Percentiles rank a stretch among this genome's conserved stretches.
These are phyloP conservation scores for Pythium aphanidermatum DNA, from an alignment of 352 stramenopile species.

Conservation along the genomic window DNA sequence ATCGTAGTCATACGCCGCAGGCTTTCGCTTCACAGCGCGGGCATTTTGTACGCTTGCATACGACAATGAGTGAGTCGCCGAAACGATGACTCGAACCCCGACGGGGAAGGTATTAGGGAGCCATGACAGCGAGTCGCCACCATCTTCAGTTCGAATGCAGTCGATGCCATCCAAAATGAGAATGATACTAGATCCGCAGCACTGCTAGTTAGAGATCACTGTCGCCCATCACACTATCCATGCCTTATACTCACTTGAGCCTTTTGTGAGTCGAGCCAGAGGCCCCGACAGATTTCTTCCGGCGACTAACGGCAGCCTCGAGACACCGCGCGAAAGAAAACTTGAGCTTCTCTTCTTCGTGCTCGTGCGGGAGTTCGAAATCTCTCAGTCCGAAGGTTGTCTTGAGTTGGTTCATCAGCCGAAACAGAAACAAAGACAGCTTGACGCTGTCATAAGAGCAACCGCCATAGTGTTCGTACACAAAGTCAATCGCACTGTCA, in stretches of 20 bases:
- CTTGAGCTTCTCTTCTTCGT: constrained; percentile 85
- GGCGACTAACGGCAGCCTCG: constrained; percentile 51
- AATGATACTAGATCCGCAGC: constrained; percentile 46
- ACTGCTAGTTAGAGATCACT: too few relatives aligned
- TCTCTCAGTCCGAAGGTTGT: constrained; percentile 61
- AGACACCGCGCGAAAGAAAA: constrained; percentile 77
- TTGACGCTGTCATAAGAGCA: constrained; percentile 85
- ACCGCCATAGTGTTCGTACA: constrained; percentile 77
- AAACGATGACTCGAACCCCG: constrained; percentile 71
- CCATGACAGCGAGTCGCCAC: constrained; percentile 82
- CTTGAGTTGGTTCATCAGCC: constrained; percentile 78
- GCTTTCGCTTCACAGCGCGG: constrained; percentile 35
- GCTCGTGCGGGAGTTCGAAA: constrained; percentile 70
- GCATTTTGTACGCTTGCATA: too few relatives aligned
- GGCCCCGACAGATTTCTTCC: constrained; percentile 16
- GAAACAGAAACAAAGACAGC: constrained; percentile 75
- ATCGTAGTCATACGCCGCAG: constrained; percentile 56
- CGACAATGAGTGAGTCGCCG: constrained; percentile 31
- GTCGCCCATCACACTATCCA: neutral
- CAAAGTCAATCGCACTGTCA: constrained; percentile 39
- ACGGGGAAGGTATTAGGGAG: constrained; percentile 62
- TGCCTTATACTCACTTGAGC: constrained; percentile 2
- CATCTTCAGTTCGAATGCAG: constrained; percentile 73
- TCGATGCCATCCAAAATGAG: constrained; percentile 78
- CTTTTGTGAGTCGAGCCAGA: constrained; percentile 23